Evolutionary conservation across 495 filamentous ascomycete species (phyloP).

Genomic region (Mycothermus thermophilus): DNA sequence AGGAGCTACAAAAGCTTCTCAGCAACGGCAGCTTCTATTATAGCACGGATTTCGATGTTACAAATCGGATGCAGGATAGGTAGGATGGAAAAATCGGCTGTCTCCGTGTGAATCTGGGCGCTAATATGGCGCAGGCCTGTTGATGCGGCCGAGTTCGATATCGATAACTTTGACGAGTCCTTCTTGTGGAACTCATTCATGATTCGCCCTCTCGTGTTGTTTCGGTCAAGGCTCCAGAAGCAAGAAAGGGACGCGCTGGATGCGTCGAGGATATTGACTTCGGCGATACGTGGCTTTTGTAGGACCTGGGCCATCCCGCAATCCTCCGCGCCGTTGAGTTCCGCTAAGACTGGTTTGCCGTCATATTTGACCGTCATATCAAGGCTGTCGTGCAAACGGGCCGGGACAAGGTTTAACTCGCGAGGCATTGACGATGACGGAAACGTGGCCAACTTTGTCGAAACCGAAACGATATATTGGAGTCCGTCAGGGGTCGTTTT

Average conservation of each 20-base stretch:
- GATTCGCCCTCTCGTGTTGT: constrained; percentile 81
- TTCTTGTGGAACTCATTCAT: constrained; percentile 98
- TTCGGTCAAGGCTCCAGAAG: constrained; percentile 62
- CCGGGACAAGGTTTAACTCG: constrained; percentile 91
- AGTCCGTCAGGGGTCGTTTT: constrained; percentile 63
- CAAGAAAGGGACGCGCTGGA: constrained; percentile 65
- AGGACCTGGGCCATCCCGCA: constrained; percentile 69
- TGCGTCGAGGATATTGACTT: constrained; percentile 74
- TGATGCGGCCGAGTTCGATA: constrained; percentile 52
- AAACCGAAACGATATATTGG: constrained; percentile 58
- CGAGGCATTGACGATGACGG: constrained; percentile 95
- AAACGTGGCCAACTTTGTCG: constrained; percentile 80
- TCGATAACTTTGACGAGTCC: constrained; percentile 71
- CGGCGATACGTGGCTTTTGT: constrained; percentile 86
- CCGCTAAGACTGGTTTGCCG: constrained; percentile 57
- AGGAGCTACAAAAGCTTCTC: constrained; percentile 79
- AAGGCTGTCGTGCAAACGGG: constrained; percentile 76
- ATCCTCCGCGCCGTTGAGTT: constrained; percentile 34
- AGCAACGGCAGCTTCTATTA: constrained; percentile 97
- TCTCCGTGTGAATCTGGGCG: not conserved
- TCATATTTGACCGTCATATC: constrained; percentile 80
- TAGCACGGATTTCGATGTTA: constrained; percentile 91
- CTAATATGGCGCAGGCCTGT: constrained; percentile 27
- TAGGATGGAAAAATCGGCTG: constrained; percentile 24
- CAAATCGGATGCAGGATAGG: constrained; percentile 85